These are phyloP conservation scores for Penium margaritaceum DNA, from an alignment of 139 green algal species.

Conservation along the genomic window DNA sequence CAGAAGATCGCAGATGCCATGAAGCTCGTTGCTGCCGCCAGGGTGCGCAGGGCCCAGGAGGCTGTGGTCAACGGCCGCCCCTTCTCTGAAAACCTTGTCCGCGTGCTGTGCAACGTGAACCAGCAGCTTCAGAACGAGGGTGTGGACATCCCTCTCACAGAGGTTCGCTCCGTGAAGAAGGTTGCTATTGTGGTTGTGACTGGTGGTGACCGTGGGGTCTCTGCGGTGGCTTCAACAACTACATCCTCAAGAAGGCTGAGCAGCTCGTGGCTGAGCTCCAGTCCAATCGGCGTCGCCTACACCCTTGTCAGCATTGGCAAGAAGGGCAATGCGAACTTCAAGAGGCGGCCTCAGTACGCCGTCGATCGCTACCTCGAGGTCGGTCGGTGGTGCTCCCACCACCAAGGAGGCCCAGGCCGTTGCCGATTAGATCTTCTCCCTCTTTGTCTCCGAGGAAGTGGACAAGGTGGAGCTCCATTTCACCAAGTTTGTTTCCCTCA, in stretches of 20 bases:
- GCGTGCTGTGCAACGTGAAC: slow-evolving; percentile 98
- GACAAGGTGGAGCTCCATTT: slow-evolving; percentile 97
- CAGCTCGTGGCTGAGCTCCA: slow-evolving; percentile 71
- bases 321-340: slow-evolving; percentile 89
- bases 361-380: slow-evolving; percentile 64
- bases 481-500: slow-evolving; percentile 97
- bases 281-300: slow-evolving; percentile 69
- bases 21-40: slow-evolving; percentile 57
- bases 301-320: slow-evolving; percentile 78
- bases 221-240: slow-evolving; percentile 98
- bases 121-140: slow-evolving; percentile 85
- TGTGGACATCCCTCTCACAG: slow-evolving; percentile 86
- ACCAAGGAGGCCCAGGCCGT: slow-evolving; percentile 93
- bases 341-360: slow-evolving; percentile 48
- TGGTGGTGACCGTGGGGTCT: slow-evolving; percentile 92
- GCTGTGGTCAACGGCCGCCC: slow-evolving; percentile 89
- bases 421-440: slow-evolving; percentile 88
- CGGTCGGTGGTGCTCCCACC: slow-evolving; percentile 75
- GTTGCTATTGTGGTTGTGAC: slow-evolving; percentile 81
- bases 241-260: slow-evolving; percentile 86
- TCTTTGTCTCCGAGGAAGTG: slow-evolving; percentile 84
- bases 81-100: slow-evolving; percentile 98
- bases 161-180: slow-evolving; percentile 84
- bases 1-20: slow-evolving; percentile 93
- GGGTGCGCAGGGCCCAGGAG: slow-evolving; percentile 81